Base-by-base conservation (phyloP, 202 grass and related monocot genomes). In the Cymbopogon flexuosus region DNA sequence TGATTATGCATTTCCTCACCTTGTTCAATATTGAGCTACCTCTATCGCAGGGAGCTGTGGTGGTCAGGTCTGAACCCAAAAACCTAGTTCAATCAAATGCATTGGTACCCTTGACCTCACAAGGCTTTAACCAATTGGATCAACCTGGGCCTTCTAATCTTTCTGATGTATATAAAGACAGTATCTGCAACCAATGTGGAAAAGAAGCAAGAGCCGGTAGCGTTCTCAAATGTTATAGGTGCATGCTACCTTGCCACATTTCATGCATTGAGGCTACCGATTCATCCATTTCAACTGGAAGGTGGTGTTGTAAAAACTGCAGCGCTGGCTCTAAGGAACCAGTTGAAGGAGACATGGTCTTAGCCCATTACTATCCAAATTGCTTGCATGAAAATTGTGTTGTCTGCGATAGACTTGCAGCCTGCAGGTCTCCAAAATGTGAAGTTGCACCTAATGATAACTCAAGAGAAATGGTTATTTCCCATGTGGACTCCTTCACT, bases 291-390 rank as follows among this genome's bases (percentile, higher is more conserved):
- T 76, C 77, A 40, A 77, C 75, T 77, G 75, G 71, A 72, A 90
- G 88, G 45, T 97, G 91, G 91, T 88, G 65, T 65, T 65, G 87
- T 84, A 73, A 73, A 87, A 65, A 51, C 68, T 93, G 88, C 81
- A 71, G 37, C 21, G 16, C 57, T 39, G 65, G 60, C 49, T 35
- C 29, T 43, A 68, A 68, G 2, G 30, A 84, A 74, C 52, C 62
- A 67, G 39, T 69, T 82, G 51, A 87, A 72, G 73, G 42, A 67
- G 62, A 41, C 56, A 72, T 62, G 61, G 63, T 27, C 56, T 29
- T 31, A 68, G 54, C 47, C 60, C 47, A 45, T 64, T 23, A 41
- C 61, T 54, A 74, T 46, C 56, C 47, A 2, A 72, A 72, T 72
- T 56, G 37, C 37, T 79, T 79, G 69, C 83, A 91, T 79, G 76